Percentiles rank a stretch among this genome's conserved stretches.
phyloP scores from a whole-genome alignment of 139 green algal genomes.

The Tetradesmus lagerheimii region DNA sequence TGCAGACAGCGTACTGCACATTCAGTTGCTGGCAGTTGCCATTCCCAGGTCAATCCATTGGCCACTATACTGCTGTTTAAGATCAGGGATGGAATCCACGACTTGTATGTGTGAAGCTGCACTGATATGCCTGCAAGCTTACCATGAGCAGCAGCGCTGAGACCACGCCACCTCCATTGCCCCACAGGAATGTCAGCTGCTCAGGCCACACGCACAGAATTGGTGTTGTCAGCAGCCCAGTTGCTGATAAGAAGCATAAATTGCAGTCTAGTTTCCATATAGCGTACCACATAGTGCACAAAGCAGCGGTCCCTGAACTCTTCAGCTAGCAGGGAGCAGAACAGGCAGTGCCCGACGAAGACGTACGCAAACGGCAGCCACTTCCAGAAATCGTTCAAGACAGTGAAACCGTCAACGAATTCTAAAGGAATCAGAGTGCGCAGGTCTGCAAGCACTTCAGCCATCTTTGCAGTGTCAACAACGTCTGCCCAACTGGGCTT shows the following conservation, averaged over 20 bases:
- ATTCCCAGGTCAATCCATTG: no score
- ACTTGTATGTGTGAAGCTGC: no score
- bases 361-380: background rate
- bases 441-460: background rate
- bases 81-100: background rate
- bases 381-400: background rate
- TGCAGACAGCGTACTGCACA: background rate
- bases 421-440: background rate
- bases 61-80: background rate
- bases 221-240: background rate
- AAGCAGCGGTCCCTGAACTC: slow-evolving; percentile 27
- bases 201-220: no score
- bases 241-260: background rate
- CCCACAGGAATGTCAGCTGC: slow-evolving; percentile 41
- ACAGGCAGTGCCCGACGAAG: slow-evolving; percentile 29
- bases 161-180: slow-evolving; percentile 25
- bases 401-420: background rate
- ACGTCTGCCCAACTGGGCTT: background rate
- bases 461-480: slow-evolving; percentile 2
- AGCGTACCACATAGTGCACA: slow-evolving; percentile 28
- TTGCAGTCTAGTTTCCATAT: no score
- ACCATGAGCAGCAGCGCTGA: slow-evolving; percentile 38
- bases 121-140: background rate
- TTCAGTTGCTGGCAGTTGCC: background rate
- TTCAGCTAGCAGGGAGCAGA: background rate